phyloP scores from a whole-genome alignment of 108 stramenopile species.

The Phaeodactylum tricornutum region DNA sequence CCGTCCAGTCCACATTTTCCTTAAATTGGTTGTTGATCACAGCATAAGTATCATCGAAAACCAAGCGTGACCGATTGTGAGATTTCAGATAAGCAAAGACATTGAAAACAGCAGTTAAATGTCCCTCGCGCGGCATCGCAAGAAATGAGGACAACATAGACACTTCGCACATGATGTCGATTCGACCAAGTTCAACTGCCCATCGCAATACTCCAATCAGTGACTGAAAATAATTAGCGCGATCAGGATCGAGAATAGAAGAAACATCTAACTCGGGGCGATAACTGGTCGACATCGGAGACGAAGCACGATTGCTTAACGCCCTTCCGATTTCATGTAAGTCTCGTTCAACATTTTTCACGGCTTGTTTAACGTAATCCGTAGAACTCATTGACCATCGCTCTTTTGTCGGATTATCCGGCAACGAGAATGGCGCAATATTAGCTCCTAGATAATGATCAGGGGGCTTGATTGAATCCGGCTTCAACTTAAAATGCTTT shows the following conservation, averaged over 20 bases:
- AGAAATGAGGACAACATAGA: constrained; percentile 15
- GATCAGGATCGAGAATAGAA: neutral
- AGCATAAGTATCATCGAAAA: constrained; percentile 26
- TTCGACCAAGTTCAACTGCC: constrained; percentile 33
- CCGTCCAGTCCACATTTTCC: constrained; percentile 8
- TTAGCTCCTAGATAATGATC: constrained; percentile 16
- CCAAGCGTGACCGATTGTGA: constrained; percentile 12
- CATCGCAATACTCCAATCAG: constrained; percentile 34
- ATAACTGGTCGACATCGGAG: constrained; percentile 12
- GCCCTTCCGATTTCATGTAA: too few relatives aligned
- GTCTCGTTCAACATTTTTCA: constrained; percentile 10
- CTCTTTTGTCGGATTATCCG: neutral
- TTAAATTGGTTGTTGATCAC: neutral
- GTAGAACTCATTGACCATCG: constrained; percentile 15
- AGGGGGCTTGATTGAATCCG: constrained; percentile 12
- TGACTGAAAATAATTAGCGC: constrained; percentile 16
- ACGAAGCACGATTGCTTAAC: constrained; percentile 12
- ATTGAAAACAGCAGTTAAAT: constrained; percentile 26
- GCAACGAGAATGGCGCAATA: constrained; percentile 5
- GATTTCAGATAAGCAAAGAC: constrained; percentile 17
- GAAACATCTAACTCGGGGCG: constrained; percentile 14
- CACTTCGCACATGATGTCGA: constrained; percentile 27
- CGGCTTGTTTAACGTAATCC: constrained; percentile 19
- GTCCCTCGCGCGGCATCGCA: constrained; percentile 33
- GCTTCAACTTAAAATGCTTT: constrained; percentile 12